A percentile compares a stretch with the other conserved stretches of the same genome.
Conservation (phyloP, 768 basidiomycete genomes). For the Lanmaoa pseudosensibilis region DNA sequence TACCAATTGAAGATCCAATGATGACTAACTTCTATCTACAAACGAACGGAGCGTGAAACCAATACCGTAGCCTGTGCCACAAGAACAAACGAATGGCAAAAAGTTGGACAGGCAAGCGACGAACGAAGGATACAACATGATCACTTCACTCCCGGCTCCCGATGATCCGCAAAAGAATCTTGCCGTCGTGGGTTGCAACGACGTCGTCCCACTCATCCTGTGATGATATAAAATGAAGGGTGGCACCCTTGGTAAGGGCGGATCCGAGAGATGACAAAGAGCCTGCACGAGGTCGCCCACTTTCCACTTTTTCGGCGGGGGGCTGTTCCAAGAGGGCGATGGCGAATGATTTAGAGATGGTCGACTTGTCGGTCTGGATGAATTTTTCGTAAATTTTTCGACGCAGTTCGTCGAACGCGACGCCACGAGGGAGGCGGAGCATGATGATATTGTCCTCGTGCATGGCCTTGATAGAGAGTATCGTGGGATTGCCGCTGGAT, state of each 20-base stretch:
- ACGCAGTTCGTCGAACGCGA: slow-evolving; percentile 54
- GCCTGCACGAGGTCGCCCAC: slow-evolving; percentile 30
- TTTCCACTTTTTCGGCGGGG: slow-evolving; percentile 12
- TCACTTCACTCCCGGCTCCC: slow-evolving; percentile 29
- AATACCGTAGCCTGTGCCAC: slow-evolving; percentile 3
- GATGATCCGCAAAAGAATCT: slow-evolving; percentile 57
- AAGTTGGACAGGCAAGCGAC: neutral
- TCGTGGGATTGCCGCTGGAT: slow-evolving; percentile 23
- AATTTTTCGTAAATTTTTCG: slow-evolving; percentile 65
- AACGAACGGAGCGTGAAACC: neutral
- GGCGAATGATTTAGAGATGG: slow-evolving; percentile 54
- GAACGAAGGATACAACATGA: slow-evolving; percentile 2
- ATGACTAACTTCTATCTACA: neutral
- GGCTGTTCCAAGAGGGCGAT: slow-evolving; percentile 51
- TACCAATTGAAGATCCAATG: neutral
- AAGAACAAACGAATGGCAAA: slow-evolving; percentile 7
- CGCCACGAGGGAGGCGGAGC: slow-evolving; percentile 51
- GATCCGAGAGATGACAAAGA: slow-evolving; percentile 39
- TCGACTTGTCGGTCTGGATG: slow-evolving; percentile 55
- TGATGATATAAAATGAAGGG: slow-evolving; percentile 48
- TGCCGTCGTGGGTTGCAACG: slow-evolving; percentile 43
- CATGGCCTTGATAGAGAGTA: slow-evolving; percentile 62
- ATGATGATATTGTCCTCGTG: slow-evolving; percentile 62
- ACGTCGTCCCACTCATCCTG: slow-evolving; percentile 64
- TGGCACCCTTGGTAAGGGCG: slow-evolving; percentile 7